phyloP scores from a whole-genome alignment of 371 early-diverging fungal species.

The Mucor mucedo region DNA sequence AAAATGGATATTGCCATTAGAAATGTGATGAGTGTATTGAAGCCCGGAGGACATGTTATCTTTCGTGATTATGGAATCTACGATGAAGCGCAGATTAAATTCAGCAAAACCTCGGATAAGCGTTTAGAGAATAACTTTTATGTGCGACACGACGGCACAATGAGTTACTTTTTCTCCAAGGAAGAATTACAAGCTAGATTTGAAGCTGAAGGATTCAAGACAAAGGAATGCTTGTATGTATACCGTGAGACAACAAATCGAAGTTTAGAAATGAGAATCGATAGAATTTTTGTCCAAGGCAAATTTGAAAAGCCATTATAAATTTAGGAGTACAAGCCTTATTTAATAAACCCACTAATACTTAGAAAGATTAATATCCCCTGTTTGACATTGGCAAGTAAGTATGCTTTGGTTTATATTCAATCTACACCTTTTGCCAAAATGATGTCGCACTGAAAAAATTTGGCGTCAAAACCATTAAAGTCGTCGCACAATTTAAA shows the following conservation, averaged over 20 bases:
- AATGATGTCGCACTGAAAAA: too few species aligned
- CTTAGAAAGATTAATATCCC: too few species aligned
- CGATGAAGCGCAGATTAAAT: constrained; percentile 90
- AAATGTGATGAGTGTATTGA: constrained; percentile 71
- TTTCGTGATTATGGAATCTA: constrained; percentile 91
- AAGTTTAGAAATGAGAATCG: constrained; percentile 75
- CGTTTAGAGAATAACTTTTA: constrained; percentile 83
- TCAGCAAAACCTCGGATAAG: constrained; percentile 70
- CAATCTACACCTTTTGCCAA: too few species aligned
- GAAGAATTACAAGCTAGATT: constrained; percentile 64
- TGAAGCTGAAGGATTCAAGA: constrained; percentile 71
- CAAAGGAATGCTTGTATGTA: constrained; percentile 74
- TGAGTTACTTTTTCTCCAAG: constrained; percentile 71
- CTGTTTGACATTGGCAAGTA: too few species aligned
- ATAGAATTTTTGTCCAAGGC: constrained; percentile 89
- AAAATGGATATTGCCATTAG: constrained; percentile 69
- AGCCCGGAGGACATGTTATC: constrained; percentile 77
- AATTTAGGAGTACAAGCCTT: background rate
- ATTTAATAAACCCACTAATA: too few species aligned
- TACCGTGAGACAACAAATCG: constrained; percentile 83
- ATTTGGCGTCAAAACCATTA: too few species aligned
- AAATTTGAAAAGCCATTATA: constrained; percentile 62
- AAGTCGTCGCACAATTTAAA: too few species aligned
- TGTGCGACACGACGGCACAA: constrained; percentile 88
- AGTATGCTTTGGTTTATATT: too few species aligned